Evolutionary conservation across 2,329 filamentous ascomycete species (phyloP), one percentile per base, ranked within the genome.

Genomic region (Hortaea sp.): DNA sequence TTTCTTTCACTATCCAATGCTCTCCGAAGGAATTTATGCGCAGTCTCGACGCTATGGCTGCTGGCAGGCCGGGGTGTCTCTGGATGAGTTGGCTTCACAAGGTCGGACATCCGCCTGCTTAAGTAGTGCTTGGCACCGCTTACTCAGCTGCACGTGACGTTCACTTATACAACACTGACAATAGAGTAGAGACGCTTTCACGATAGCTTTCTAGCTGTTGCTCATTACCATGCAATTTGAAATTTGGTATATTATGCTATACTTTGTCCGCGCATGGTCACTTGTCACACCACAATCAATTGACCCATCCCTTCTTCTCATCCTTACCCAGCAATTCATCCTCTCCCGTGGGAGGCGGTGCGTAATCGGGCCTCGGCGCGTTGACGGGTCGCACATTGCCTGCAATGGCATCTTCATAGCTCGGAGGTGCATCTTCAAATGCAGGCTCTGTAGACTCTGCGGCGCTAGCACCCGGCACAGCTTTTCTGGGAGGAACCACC

Each of bases 321-420:
- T 57, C 59, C 27, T 53, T 47, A 5, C 42, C 46, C 43, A 63
- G 43, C 29, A 59, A 11, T 3, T 47, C 50, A 50, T 65, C 63
- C 43, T 62, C 60, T 1, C 39, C 53, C n/a, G 55, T 47, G 11
- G 58, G 50, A 32, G 70, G 70, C 12, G 69, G 69, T 46, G 62
- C 66, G 62, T 85, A 88, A 10, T 79, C 80, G 29, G 82, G 79
- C 57, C 88, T 73, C 28, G 82, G 70, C 50, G 81, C 84, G 61
- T 87, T 78, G 46, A 88, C 78, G 1, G 87, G 85, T 32, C 78
- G 82, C 51, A 92, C 67, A 48, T 82, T 78, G 53, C 86, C 82
- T 5, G 88, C 88, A 67, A 95, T 82, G 9, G 88, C 88, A 66
- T 95, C 89, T 66, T 95, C 88, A 61, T 97, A 97, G 59, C 87